These are phyloP conservation scores for Aspergillus spinulosporus DNA, from an alignment of 2,329 filamentous ascomycete species.

Conservation along the genomic window DNA sequence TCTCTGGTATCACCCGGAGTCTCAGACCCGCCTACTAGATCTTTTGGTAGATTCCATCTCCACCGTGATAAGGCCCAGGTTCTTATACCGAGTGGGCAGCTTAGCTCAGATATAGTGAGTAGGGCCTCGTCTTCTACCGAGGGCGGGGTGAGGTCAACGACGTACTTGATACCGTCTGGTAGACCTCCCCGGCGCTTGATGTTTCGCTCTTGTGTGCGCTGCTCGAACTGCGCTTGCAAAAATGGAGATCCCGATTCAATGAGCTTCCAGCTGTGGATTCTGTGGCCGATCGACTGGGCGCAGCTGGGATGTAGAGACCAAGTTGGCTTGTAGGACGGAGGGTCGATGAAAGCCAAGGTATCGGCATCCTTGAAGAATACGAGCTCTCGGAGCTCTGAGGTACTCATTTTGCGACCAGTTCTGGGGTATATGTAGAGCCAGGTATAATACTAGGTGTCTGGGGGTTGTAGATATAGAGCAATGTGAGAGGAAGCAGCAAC, in stretches of 20 bases:
- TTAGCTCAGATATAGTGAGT: slow-evolving; percentile 59
- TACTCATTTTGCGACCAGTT: neutral
- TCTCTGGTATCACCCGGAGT: slow-evolving; percentile 32
- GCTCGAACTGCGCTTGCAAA: slow-evolving; percentile 33
- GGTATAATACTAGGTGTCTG: neutral
- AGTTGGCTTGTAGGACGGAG: slow-evolving; percentile 25
- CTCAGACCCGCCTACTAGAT: slow-evolving; percentile 52
- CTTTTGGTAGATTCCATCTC: slow-evolving; percentile 41
- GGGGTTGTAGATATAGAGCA: neutral
- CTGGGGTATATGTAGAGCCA: neutral
- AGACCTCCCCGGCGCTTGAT: slow-evolving; percentile 34
- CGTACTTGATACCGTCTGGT: slow-evolving; percentile 53
- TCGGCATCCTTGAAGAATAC: slow-evolving; percentile 31
- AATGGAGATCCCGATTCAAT: slow-evolving; percentile 32
- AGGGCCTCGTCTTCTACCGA: slow-evolving; percentile 64
- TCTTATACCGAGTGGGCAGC: slow-evolving; percentile 57
- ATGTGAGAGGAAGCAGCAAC: neutral
- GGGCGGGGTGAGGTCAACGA: slow-evolving; percentile 65
- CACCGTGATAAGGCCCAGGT: slow-evolving; percentile 53
- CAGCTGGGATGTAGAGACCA: slow-evolving; percentile 18
- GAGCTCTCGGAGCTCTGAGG: slow-evolving; percentile 1
- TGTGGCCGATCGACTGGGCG: slow-evolving; percentile 30
- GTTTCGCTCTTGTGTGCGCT: slow-evolving; percentile 28
- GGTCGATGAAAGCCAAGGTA: slow-evolving; percentile 41
- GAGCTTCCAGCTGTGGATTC: slow-evolving; percentile 36